Evolutionary conservation across 176 grass and related monocot species (phyloP).

Genomic region (Hordeum vulgare): MorexV3_pseudomolecules_assembly NC_058522.1:404890761-404891260

Average conservation of each 20-base stretch:
- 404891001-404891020: slow-evolving; percentile 16
- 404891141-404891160: slow-evolving; percentile 37
- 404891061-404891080: background rate
- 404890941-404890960: slow-evolving; percentile 62
- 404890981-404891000: background rate
- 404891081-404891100: background rate
- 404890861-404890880: slow-evolving; percentile 24
- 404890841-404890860: background rate
- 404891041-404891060: background rate
- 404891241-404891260: too few species aligned
- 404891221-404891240: too few species aligned
- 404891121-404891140: background rate
- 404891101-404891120: background rate
- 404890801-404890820: too few species aligned
- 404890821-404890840: background rate
- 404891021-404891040: background rate
- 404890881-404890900: slow-evolving; percentile 77
- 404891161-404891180: slow-evolving; percentile 94
- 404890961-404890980: background rate
- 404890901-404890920: slow-evolving; percentile 66
- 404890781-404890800: too few species aligned
- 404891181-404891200: slow-evolving; percentile 85
- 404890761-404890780: slow-evolving; percentile 91
- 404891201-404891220: slow-evolving; percentile 82
- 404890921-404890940: slow-evolving; percentile 35